Evolutionary conservation across 2,329 filamentous ascomycete genomes (phyloP), one percentile per base, ranked within the genome.

Genomic region (Arthrobotrys pseudoclavata): DNA sequence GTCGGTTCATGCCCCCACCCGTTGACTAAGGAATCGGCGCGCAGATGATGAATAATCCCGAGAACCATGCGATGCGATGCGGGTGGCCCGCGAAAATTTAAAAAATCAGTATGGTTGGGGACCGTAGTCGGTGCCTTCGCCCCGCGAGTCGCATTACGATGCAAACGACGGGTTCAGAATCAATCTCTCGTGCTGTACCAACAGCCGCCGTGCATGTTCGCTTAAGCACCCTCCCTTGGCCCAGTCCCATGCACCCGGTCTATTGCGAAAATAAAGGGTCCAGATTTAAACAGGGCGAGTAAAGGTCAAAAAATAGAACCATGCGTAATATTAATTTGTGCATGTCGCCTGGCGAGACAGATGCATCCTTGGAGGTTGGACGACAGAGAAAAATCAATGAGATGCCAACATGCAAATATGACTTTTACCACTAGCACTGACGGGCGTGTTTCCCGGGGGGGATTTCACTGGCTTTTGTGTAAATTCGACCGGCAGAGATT

Each of bases 161-260:
- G 4, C 4, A 42, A 61, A 45, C 69, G 57, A 74, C 62, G 62
- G 69, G 69, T 68, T 37, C 69, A 34, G 22, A 57, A 47, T 52
- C 47, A 74, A 74, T 74, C 62, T 74, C 50, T 24, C 29, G 45
- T 26, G 10, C 15, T 70, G 72, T 70, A 18, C 66, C 60, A 76
- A 76, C 72, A 76, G 72, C 72, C 72, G 72, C 72, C 72, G 72
- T 53, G 64, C 71, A 66, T 50, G 60, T 69, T 74, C 72, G 72
- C 72, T 70, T 70, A 69, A 26, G 29, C 55, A 31, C 24, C 40
- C 31, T n/a, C 18, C 29, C 52, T 34, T 57, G 52, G 18, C 29
- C 42, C 52, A 42, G 24, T 20, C 22, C 31, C 40, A 50, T 40
- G 31, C 18, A 60, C 55, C 55, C 9, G 55, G 55, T 42, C 29